Evolutionary conservation across 495 filamentous ascomycete genomes (phyloP).

Genomic region (Lasiosphaeria hispida): DNA sequence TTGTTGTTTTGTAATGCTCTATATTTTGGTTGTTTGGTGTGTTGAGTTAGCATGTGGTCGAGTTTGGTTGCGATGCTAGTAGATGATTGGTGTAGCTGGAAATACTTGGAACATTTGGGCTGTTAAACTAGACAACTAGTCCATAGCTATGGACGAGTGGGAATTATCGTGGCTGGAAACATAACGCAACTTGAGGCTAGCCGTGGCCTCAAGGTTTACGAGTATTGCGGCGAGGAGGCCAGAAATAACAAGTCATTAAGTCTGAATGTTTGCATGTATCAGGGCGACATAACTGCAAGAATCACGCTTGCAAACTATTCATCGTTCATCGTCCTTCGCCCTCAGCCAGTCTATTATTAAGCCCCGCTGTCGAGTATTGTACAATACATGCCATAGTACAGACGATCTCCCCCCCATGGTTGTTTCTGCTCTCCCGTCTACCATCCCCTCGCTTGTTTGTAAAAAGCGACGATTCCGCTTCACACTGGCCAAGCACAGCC

Average conservation of each 20-base stretch:
- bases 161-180: too few relatives aligned
- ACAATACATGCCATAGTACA: constrained; percentile 8
- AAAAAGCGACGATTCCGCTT: background rate
- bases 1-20: too few relatives aligned
- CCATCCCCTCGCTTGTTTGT: background rate
- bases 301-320: background rate
- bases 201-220: too few relatives aligned
- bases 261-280: background rate
- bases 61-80: too few relatives aligned
- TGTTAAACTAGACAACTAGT: too few relatives aligned
- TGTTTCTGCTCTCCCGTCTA: background rate
- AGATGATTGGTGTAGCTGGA: too few relatives aligned
- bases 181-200: background rate
- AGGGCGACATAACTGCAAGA: background rate
- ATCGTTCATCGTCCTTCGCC: background rate
- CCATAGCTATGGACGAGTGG: too few relatives aligned
- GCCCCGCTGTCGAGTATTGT: constrained; percentile 10
- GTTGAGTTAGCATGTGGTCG: too few relatives aligned
- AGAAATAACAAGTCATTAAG: background rate
- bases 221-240: too few relatives aligned
- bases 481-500: background rate
- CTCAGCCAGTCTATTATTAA: constrained; percentile 8
- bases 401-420: background rate
- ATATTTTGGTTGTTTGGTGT: too few relatives aligned
- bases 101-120: too few relatives aligned